Percentiles rank a stretch among this genome's conserved stretches.
Evolutionary conservation across 2,329 filamentous ascomycete genomes (phyloP).

Genomic region (Talaromyces sp.): DNA sequence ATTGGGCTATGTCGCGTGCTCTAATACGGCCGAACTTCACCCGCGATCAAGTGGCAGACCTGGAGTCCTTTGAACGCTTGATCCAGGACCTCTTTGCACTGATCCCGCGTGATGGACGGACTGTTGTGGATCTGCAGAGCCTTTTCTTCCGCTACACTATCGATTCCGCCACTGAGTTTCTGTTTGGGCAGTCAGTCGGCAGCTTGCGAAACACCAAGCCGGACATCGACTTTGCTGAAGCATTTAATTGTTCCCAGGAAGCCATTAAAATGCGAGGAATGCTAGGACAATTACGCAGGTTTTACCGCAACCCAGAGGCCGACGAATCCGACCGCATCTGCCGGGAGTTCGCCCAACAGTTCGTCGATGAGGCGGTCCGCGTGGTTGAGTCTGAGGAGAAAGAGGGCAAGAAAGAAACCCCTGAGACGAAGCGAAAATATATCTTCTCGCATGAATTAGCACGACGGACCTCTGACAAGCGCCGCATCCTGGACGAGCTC

Average conservation of each 20-base stretch:
- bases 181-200: slow-evolving; percentile 56
- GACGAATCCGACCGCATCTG: background rate
- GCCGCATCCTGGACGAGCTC: slow-evolving; percentile 42
- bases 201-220: background rate
- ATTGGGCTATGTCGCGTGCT: slow-evolving; percentile 3
- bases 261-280: slow-evolving; percentile 1
- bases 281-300: background rate
- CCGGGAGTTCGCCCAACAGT: slow-evolving; percentile 34
- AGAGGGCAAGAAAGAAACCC: slow-evolving; percentile 13
- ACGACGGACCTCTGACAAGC: slow-evolving; percentile 41
- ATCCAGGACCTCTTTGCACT: background rate
- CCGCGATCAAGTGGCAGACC: slow-evolving; percentile 3
- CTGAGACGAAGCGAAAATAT: slow-evolving; percentile 34
- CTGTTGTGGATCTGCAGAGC: slow-evolving; percentile 25
- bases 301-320: background rate
- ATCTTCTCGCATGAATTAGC: slow-evolving; percentile 55
- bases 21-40: slow-evolving; percentile 6
- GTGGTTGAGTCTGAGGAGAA: slow-evolving; percentile 47
- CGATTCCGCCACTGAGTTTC: slow-evolving; percentile 79
- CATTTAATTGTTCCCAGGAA: slow-evolving; percentile 1
- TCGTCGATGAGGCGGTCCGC: slow-evolving; percentile 63
- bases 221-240: background rate
- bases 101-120: background rate
- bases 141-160: slow-evolving; percentile 47
- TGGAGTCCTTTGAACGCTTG: background rate